phyloP scores from a whole-genome alignment of 2,329 filamentous ascomycete species.

The Cercospora sp. region DNA sequence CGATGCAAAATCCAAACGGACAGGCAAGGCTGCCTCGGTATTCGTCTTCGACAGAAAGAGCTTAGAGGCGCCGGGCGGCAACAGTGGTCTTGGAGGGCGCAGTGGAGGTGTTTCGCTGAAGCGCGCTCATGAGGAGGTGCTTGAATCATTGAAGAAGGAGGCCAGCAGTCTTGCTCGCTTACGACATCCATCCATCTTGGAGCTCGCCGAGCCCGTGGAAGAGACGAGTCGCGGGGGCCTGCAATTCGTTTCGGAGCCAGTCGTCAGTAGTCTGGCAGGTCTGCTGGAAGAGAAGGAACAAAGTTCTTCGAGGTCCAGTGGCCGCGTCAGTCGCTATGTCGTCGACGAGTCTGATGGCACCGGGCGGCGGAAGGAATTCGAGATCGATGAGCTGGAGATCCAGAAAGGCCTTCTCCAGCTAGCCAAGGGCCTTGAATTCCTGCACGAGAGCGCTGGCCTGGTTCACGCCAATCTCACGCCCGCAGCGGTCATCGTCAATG shows the following conservation, averaged over 20 bases:
- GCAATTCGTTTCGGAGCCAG: slow-evolving; percentile 92
- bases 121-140: slow-evolving; percentile 80
- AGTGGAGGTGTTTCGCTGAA: slow-evolving; percentile 71
- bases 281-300: slow-evolving; percentile 86
- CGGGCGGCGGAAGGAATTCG: slow-evolving; percentile 71
- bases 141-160: slow-evolving; percentile 89
- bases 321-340: slow-evolving; percentile 75
- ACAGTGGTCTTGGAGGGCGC: slow-evolving; percentile 53
- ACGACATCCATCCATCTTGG: slow-evolving; percentile 86
- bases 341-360: slow-evolving; percentile 76
- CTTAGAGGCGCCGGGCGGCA: slow-evolving; percentile 68
- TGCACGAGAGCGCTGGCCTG: slow-evolving; percentile 91
- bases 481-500: slow-evolving; percentile 89
- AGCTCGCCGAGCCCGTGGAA: slow-evolving; percentile 91
- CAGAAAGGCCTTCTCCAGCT: slow-evolving; percentile 94
- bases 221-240: slow-evolving; percentile 87
- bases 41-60: slow-evolving; percentile 93
- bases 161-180: slow-evolving; percentile 84
- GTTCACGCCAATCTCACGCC: slow-evolving; percentile 95
- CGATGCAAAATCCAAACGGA: slow-evolving; percentile 95
- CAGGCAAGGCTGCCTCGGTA: slow-evolving; percentile 82
- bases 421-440: slow-evolving; percentile 88
- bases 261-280: slow-evolving; percentile 83
- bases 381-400: slow-evolving; percentile 95
- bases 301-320: slow-evolving; percentile 63